These are phyloP conservation scores for Penicillium sp. DNA, from an alignment of 2,329 filamentous ascomycete genomes.

Conservation along the genomic window DNA sequence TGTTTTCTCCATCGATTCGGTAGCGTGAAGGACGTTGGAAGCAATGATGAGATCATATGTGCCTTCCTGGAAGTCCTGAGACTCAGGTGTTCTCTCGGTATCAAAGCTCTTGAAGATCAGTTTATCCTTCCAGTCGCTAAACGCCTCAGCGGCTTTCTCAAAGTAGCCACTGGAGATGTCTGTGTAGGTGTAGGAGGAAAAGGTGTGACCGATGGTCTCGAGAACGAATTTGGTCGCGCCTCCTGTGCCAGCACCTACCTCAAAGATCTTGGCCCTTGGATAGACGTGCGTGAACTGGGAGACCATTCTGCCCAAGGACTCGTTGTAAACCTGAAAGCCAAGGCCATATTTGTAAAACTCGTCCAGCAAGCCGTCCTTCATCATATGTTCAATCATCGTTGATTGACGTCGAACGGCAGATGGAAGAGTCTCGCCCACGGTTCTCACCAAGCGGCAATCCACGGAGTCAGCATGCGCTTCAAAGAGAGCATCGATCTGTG, in stretches of 20 bases:
- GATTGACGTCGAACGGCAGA: slow-evolving; percentile 25
- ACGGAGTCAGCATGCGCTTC: background rate
- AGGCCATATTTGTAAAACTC: slow-evolving; percentile 32
- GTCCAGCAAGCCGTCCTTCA: slow-evolving; percentile 35
- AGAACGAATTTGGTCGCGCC: slow-evolving; percentile 40
- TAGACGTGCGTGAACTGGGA: slow-evolving; percentile 39
- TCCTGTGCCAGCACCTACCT: too few species aligned
- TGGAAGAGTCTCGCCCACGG: slow-evolving; percentile 12
- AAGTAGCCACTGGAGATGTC: slow-evolving; percentile 48
- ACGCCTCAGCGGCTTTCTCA: slow-evolving; percentile 28
- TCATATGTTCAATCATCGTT: slow-evolving; percentile 41
- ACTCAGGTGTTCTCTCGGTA: slow-evolving; percentile 26
- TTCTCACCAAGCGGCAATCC: background rate
- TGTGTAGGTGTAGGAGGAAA: slow-evolving; percentile 46
- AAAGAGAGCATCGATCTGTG: background rate
- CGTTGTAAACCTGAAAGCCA: slow-evolving; percentile 20
- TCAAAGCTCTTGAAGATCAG: slow-evolving; percentile 29
- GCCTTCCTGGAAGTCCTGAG: slow-evolving; percentile 34
- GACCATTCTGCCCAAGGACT: slow-evolving; percentile 26
- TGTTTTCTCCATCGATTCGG: slow-evolving; percentile 16
- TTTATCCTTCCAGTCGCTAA: slow-evolving; percentile 13
- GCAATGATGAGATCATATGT: slow-evolving; percentile 41
- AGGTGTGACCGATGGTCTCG: slow-evolving; percentile 26
- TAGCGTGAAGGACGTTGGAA: slow-evolving; percentile 19
- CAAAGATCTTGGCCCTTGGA: slow-evolving; percentile 26